These are phyloP conservation scores for Trichaptum fuscoviolaceum DNA, from an alignment of 768 basidiomycete species.

Conservation along the genomic window DNA sequence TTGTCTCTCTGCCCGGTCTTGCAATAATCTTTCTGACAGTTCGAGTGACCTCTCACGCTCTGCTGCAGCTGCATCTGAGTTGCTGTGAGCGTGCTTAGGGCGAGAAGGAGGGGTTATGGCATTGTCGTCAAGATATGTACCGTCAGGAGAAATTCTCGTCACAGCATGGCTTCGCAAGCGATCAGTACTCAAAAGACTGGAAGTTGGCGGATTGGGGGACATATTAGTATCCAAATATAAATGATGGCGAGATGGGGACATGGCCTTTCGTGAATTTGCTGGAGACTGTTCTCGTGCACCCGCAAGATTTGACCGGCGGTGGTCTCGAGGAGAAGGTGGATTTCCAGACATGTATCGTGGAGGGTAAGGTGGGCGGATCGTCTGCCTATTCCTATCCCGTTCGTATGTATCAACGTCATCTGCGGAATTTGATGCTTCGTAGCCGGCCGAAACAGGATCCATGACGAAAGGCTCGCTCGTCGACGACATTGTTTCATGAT, in stretches of 20 bases:
- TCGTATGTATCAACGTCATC: conserved; percentile 60
- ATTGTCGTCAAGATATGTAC: conserved; percentile 32
- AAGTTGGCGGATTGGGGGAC: conserved; percentile 5
- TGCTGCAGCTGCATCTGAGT: conserved; percentile 43
- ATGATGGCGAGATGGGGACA: conserved; percentile 23
- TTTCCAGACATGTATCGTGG: conserved; percentile 14
- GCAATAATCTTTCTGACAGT: conserved; percentile 31
- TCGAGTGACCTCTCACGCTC: conserved; percentile 42
- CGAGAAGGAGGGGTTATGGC: conserved; percentile 28
- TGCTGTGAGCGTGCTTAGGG: conserved; percentile 36
- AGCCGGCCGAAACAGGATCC: conserved; percentile 48
- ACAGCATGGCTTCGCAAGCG: conserved; percentile 8
- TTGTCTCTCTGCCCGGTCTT: conserved; percentile 26
- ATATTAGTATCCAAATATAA: conserved; percentile 5
- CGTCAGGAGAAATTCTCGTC: neutral
- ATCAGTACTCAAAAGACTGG: conserved; percentile 6
- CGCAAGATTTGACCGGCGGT: conserved; percentile 32
- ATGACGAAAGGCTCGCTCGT: conserved; percentile 52
- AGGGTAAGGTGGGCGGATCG: conserved; percentile 35
- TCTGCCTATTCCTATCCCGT: conserved; percentile 37
- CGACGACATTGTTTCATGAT: conserved; percentile 70
- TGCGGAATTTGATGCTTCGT: conserved; percentile 51
- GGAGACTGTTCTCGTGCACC: conserved; percentile 32
- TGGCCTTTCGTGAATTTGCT: conserved; percentile 33
- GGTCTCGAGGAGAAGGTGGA: conserved; percentile 35